Evolutionary conservation across 1,284 basidiomycete genomes (phyloP), one percentile per base, ranked within the genome.

Genomic region (Blastosporella zonata): DNA sequence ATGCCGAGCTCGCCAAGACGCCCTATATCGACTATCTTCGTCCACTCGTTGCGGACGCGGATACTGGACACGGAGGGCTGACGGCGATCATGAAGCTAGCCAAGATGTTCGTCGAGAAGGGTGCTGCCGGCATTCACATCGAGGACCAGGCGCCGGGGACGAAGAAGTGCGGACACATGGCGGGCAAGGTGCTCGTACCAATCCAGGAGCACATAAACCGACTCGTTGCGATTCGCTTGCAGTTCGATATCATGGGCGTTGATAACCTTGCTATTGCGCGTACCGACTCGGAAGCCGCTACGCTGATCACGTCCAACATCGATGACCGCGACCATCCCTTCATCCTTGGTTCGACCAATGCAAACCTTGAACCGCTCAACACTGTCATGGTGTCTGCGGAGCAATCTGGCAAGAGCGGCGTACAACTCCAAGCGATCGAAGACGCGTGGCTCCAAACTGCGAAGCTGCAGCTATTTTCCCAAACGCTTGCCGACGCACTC

Each of bases 251-350:
- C 53, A 78, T 83, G 78, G 78, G 80, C 41, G 81, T 82, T 25
- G 80, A 82, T 40, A 82, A 81, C 57, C 72, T 92, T 44, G 74
- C 85, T 59, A 81, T 93, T 60, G 84, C 87, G 13, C 79, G 90
- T 37, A 92, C 90, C 0, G 90, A 93, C 63, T 88, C 88, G 8
- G 87, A 98, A 69, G 95, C 96, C 6, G 96, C 96, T 2, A 98
- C 95, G 1, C 82, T 99, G 58, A 92, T 99, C 74, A 92, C 94
- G 44, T 87, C 91, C 62, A 98, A 98, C 72, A 93, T 99, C 55
- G 97, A 99, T 70, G 84, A 89, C 61, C 88, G 96, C 33, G 96
- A 99, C 74, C 96, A 99, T 63, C 71, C 93, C 25, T 99, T 97
- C 78, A 95, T 99, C 66, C 83, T 98, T 28, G 96, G 96, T 37